Evolutionary conservation across 31 red algal species (phyloP).

Genomic region (Bonnemaisonia californica): DNA sequence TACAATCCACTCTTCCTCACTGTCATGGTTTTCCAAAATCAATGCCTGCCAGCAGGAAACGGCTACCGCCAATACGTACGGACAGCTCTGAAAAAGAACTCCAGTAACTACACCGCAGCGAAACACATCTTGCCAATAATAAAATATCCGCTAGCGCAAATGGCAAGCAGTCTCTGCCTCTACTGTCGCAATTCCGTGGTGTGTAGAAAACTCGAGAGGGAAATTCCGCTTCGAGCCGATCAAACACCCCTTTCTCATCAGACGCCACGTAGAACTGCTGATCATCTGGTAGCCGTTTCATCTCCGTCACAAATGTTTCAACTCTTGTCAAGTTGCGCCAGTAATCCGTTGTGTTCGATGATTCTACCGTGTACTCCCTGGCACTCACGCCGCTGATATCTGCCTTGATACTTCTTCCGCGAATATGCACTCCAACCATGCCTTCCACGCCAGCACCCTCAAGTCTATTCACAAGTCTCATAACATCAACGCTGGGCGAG

Average conservation of each 20-base stretch:
- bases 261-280: slow-evolving; percentile 67
- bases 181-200: slow-evolving; percentile 57
- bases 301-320: slow-evolving; percentile 51
- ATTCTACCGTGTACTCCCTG: slow-evolving; percentile 56
- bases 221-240: slow-evolving; percentile 39
- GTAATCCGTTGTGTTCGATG: slow-evolving; percentile 55
- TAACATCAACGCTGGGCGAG: slow-evolving; percentile 38
- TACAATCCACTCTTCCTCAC: too few species aligned
- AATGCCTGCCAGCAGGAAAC: slow-evolving; percentile 62
- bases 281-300: slow-evolving; percentile 38
- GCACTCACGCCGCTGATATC: slow-evolving; percentile 63
- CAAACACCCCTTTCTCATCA: slow-evolving; percentile 50
- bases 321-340: slow-evolving; percentile 63
- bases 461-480: slow-evolving; percentile 37
- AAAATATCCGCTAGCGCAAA: slow-evolving; percentile 76
- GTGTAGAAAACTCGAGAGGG: slow-evolving; percentile 60
- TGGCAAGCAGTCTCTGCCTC: slow-evolving; percentile 69
- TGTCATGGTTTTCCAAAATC: slow-evolving; percentile 60
- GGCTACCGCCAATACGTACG: slow-evolving; percentile 36
- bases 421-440: slow-evolving; percentile 79
- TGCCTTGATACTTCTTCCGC: slow-evolving; percentile 43
- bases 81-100: slow-evolving; percentile 82
- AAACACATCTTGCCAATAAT: slow-evolving; percentile 43
- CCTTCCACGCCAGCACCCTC: slow-evolving; percentile 27
- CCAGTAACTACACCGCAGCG: slow-evolving; percentile 72